A percentile compares a stretch with the other conserved stretches of the same genome.
These are phyloP conservation scores for Magnolia officinalis DNA, from an alignment of 164 flowering plant genomes.

Conservation along the genomic window DNA sequence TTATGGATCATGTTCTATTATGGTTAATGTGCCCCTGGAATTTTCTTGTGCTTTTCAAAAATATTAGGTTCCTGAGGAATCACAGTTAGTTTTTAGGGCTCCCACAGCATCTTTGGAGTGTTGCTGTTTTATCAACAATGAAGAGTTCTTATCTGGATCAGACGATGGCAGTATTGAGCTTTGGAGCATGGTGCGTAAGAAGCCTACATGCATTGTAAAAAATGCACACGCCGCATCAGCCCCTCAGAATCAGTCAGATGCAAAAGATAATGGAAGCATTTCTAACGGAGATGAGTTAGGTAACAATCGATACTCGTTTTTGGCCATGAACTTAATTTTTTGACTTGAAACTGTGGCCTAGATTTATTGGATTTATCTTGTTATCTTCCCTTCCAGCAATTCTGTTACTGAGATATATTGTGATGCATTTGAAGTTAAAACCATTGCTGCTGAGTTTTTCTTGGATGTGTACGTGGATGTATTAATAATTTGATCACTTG, in stretches of 20 bases:
- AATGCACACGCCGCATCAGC: conserved; percentile 67
- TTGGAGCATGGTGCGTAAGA: conserved; percentile 66
- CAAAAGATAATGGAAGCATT: conserved; percentile 20
- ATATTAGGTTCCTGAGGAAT: conserved; percentile 83
- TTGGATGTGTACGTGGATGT: background rate
- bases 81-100: conserved; percentile 77
- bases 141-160: conserved; percentile 86
- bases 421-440: background rate
- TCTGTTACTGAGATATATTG: background rate
- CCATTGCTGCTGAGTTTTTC: background rate
- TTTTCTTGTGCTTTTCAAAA: background rate
- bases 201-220: conserved; percentile 71
- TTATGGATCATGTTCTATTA: background rate
- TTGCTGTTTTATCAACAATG: conserved; percentile 70
- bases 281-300: conserved; percentile 48
- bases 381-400: background rate
- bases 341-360: background rate
- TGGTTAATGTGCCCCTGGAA: background rate
- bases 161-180: conserved; percentile 94
- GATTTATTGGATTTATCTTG: background rate
- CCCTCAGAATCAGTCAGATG: conserved; percentile 13
- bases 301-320: conserved; percentile 16
- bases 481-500: background rate
- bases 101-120: conserved; percentile 75
- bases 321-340: background rate